phyloP scores from a whole-genome alignment of 225 moss, liverwort and hornwort species.

The Pleurozium schreberi region DNA sequence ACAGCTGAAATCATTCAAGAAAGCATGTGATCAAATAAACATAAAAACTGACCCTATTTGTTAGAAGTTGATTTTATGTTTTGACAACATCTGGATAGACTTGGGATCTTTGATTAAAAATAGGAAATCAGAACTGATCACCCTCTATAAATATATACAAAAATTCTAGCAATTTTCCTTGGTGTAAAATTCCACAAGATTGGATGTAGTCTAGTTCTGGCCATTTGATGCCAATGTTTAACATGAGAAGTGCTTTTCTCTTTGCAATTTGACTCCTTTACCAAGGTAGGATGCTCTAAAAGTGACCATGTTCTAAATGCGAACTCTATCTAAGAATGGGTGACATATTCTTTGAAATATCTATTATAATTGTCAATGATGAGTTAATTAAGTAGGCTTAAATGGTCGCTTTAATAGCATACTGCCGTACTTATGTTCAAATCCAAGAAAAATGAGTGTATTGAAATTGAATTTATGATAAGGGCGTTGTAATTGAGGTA shows the following conservation, averaged over 20 bases:
- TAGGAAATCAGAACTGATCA: background rate
- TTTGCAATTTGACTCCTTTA: background rate
- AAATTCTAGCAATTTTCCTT: background rate
- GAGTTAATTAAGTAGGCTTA: too few relatives aligned
- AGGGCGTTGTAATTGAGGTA: background rate
- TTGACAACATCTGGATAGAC: background rate
- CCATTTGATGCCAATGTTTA: rapidly evolving
- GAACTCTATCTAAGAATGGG: too few relatives aligned
- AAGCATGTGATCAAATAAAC: background rate
- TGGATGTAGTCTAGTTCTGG: background rate
- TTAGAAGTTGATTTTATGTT: background rate
- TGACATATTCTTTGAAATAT: too few relatives aligned
- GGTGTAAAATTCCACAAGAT: background rate
- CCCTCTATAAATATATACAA: background rate
- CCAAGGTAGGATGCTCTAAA: too few relatives aligned
- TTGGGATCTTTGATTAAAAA: background rate
- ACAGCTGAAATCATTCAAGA: background rate
- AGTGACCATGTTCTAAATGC: too few relatives aligned
- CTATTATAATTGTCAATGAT: too few relatives aligned
- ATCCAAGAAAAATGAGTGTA: background rate
- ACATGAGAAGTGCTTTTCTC: background rate
- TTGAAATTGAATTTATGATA: background rate
- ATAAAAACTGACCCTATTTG: background rate
- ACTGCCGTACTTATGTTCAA: background rate
- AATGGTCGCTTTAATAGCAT: too few relatives aligned